Percentiles rank a stretch among this genome's conserved stretches.
Evolutionary conservation across 345 rosid genomes (phyloP).

Genomic region (Sisymbrium altissimum): DNA sequence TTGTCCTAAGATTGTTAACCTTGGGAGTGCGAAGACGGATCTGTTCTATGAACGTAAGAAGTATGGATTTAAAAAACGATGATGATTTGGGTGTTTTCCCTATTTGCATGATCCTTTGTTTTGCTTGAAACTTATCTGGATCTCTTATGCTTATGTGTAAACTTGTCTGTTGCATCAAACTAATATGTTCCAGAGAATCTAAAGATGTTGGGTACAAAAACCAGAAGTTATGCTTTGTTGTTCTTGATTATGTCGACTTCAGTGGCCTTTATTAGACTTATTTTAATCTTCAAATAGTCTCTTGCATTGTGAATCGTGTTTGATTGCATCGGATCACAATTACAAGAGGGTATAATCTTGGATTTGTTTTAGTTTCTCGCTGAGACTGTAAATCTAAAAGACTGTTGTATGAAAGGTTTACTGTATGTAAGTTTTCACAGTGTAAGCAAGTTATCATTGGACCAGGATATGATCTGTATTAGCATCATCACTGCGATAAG

Average conservation of each 20-base stretch:
- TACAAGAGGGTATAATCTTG: no score
- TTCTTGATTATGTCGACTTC: conserved; percentile 1
- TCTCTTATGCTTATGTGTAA: conserved; percentile 12
- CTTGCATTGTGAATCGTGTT: no score
- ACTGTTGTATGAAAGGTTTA: no score
- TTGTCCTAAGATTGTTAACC: conserved; percentile 61
- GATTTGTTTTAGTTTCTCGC: no score
- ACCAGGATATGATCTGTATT: no score
- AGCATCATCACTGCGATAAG: no score
- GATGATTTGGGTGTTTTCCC: background rate
- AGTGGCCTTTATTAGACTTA: background rate
- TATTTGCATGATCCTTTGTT: background rate
- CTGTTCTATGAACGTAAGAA: conserved; percentile 63
- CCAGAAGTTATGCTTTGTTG: background rate
- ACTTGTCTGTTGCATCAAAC: conserved; percentile 12
- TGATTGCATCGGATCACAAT: no score
- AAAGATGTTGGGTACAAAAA: conserved; percentile 1
- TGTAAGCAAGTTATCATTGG: no score
- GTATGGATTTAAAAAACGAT: conserved; percentile 58
- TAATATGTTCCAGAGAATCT: background rate
- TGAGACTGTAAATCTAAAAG: no score
- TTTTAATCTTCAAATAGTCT: no score
- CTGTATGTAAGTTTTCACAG: no score
- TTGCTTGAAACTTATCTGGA: conserved; percentile 17
- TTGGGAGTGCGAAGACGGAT: conserved; percentile 68